A percentile compares a stretch with the other conserved stretches of the same genome.
phyloP scores from a whole-genome alignment of 768 basidiomycete genomes.

The Mycena metata region DNA sequence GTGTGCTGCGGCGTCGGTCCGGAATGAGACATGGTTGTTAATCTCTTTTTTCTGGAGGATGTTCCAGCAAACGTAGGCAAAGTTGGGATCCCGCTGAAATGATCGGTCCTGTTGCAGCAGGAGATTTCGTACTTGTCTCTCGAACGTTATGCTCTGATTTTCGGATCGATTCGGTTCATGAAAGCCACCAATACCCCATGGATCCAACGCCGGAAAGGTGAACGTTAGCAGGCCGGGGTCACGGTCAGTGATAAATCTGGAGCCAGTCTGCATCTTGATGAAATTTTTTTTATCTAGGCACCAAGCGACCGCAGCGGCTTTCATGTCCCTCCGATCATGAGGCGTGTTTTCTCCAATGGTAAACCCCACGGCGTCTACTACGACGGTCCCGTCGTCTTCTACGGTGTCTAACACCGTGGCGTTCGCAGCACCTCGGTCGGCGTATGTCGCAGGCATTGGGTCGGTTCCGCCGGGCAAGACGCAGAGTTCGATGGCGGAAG shows the following conservation, averaged over 20 bases:
- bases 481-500: neutral
- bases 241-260: neutral
- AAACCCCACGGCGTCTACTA: neutral
- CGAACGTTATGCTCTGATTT: no score
- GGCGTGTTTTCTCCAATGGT: neutral
- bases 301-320: slow-evolving; percentile 1
- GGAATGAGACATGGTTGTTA: no score
- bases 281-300: slow-evolving; percentile 5
- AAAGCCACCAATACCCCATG: slow-evolving; percentile 8
- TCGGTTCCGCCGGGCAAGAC: no score
- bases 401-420: no score
- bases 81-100: no score
- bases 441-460: no score
- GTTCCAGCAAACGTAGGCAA: no score
- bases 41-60: neutral
- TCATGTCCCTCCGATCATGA: neutral
- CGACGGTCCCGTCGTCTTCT: neutral
- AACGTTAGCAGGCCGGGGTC: neutral
- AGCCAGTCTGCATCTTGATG: slow-evolving; percentile 10
- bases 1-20: no score
- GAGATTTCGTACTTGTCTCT: no score
- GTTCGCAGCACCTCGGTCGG: no score
- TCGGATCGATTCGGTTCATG: neutral
- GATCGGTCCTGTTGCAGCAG: no score
- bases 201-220: neutral